Evolutionary conservation across 495 filamentous ascomycete genomes (phyloP), one percentile per base, ranked within the genome.

Genomic region (Saxophila tyrrhenica): DNA sequence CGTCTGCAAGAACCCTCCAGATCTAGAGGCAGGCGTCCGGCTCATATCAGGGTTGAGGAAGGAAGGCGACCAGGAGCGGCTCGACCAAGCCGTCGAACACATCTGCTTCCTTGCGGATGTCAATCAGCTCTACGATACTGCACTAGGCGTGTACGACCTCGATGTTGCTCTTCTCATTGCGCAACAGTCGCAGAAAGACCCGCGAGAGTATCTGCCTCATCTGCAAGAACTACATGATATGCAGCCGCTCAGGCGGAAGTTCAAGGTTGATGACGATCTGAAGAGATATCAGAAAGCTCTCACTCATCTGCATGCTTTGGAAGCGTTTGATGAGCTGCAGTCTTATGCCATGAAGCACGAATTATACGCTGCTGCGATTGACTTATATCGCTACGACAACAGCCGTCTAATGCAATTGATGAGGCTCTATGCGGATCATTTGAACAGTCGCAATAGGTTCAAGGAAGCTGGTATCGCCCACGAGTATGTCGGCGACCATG

Each of bases 31-130:
- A 49, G 92, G 87, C 17, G 69, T 98, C 54, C 64, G 65, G n/a
- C 78, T 95, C 25, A 83, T 95, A 47, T 82, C 85, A 39, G 73
- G 80, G 44, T 71, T 95, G 41, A 79, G 86, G 75, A 38, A 25
- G 16, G 10, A 51, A 21, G 24, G 43, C 22, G 44, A 46, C 10
- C 70, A 83, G 25, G 72, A 82, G 16, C 73, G 89, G 57, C 83
- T 84, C 3, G 87, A 96, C 58, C 80, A 81, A 65, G 89, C 90
- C 0, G 83, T 95, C 38, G 89, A 94, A 64, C 92, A 98, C 60
- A 95, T 97, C 58, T 96, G 89, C 73, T 98, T 96, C 72, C 74
- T 98, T 41, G 86, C 88, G 0, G 92, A 98, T 69, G 83, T 92
- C 19, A 92, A 95, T 64, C 80, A 79, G 50, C 78, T 98, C n/a